Evolutionary conservation across 805 yeast species (phyloP).

Genomic region (Metschnikowia shivogae): DNA sequence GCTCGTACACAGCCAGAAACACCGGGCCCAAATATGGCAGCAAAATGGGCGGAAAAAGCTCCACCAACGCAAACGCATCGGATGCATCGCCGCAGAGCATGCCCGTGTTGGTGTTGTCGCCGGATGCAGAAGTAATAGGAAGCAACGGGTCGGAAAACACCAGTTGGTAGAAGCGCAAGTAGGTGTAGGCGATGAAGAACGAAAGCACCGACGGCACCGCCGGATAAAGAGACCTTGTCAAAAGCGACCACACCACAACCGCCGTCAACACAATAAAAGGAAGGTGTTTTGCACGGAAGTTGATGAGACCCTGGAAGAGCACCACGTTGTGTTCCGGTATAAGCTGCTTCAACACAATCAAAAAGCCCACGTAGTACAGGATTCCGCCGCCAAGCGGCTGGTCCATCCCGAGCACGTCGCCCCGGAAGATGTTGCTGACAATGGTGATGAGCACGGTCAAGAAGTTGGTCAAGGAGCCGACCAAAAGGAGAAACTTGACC

Average conservation of each 20-base stretch:
- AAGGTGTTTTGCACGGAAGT: constrained; percentile 56
- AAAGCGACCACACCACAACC: constrained; percentile 32
- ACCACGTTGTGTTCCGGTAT: constrained; percentile 55
- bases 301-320: constrained; percentile 41
- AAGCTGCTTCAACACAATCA: constrained; percentile 54
- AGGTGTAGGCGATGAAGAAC: constrained; percentile 69
- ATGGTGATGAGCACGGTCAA: constrained; percentile 43
- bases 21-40: constrained; percentile 51
- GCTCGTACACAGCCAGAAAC: constrained; percentile 38
- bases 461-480: constrained; percentile 55
- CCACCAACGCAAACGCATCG: constrained; percentile 78
- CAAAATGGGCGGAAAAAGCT: constrained; percentile 71
- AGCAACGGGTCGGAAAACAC: constrained; percentile 52
- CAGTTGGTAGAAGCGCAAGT: constrained; percentile 72
- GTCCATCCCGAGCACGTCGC: constrained; percentile 36
- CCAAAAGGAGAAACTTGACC: constrained; percentile 46
- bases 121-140: constrained; percentile 38
- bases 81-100: constrained; percentile 75
- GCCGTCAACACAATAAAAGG: constrained; percentile 46
- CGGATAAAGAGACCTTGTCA: constrained; percentile 41
- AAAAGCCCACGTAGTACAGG: constrained; percentile 48
- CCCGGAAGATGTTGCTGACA: constrained; percentile 31
- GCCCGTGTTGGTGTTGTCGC: constrained; percentile 22
- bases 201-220: constrained; percentile 52
- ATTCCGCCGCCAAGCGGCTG: constrained; percentile 51